Conservation (phyloP, 2,329 filamentous ascomycete species). For the Aureobasidium melanogenum region DNA sequence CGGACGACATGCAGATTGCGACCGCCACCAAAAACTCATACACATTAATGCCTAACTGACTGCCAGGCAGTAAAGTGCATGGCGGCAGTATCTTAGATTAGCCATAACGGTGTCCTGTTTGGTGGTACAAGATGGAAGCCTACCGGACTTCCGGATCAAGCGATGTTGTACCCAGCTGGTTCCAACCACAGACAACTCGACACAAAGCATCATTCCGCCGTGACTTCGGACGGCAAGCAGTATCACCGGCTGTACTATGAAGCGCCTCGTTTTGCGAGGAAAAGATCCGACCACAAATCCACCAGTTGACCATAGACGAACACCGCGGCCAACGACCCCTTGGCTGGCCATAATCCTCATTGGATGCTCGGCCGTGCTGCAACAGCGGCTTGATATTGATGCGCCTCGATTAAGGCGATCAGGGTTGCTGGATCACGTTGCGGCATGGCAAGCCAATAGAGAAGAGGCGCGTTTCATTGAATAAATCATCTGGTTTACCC, state of each 20-base stretch:
- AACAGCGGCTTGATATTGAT: constrained; percentile 1
- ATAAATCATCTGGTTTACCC: background rate
- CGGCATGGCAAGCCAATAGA: background rate
- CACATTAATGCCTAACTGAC: background rate
- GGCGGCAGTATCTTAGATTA: background rate
- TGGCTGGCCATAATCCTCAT: background rate
- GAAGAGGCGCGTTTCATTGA: background rate
- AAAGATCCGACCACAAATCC: background rate
- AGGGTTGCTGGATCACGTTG: background rate
- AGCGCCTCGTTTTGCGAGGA: background rate
- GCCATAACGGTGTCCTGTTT: background rate
- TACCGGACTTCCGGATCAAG: background rate
- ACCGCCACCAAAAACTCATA: background rate
- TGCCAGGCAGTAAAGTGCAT: background rate
- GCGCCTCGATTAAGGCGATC: background rate
- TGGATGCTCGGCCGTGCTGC: background rate
- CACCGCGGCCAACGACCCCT: background rate
- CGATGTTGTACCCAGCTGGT: background rate
- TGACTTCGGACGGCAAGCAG: background rate
- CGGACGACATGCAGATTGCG: background rate
- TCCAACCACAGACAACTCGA: background rate
- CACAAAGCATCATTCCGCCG: background rate
- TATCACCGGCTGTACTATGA: background rate
- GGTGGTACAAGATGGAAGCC: background rate
- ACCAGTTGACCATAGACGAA: background rate